Evolutionary conservation across 2,329 filamentous ascomycete species (phyloP), one percentile per base, ranked within the genome.

Genomic region (Ilyonectria destructans): DNA sequence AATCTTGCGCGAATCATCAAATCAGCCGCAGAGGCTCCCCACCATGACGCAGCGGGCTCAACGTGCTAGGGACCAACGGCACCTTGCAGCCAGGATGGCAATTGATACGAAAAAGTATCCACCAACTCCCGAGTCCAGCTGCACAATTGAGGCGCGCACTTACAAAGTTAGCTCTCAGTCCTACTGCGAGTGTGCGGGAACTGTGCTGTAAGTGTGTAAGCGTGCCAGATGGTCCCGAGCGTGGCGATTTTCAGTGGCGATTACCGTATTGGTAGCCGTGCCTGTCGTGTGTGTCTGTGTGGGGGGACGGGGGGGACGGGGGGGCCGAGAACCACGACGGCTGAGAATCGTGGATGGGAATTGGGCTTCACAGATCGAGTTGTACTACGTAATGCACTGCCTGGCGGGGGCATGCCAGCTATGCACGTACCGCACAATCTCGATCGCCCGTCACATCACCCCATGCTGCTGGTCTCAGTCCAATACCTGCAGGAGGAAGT

Each of bases 391-490:
- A 40, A 40, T 13, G 37, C 17, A n/a, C 15, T 8, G 40, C 26
- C 26, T 8, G 40, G 40, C 7, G 15, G 15, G 15, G 15, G 17
- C 12, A 43, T 17, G 37, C 40, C 40, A n/a, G 40, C 40, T 4
- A 43, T 43, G 40, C 40, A 43, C 40, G 40, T 48, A 51, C 48
- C 10, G 29, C 49, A 52, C 49, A 54, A 54, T 54, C 31, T 21
- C 51, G 51, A 56, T 56, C 19, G 29, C 51, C 58, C 58, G 37
- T 54, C 48, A 35, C 54, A 55, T 46, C 51, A n/a, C 45, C 62
- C 62, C 49, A 48, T 52, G 37, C 37, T 65, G 62, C 31, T 21
- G 48, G 62, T 65, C 62, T 65, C 62, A 65, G 62, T 59, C 46
- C 55, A 33, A 45, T 8, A 29, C 48, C 48, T 31, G 48, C n/a